A percentile compares a stretch with the other conserved stretches of the same genome.
These are phyloP conservation scores for Capillidium heterosporum DNA, from an alignment of 371 early-diverging fungal genomes.

Conservation along the genomic window DNA sequence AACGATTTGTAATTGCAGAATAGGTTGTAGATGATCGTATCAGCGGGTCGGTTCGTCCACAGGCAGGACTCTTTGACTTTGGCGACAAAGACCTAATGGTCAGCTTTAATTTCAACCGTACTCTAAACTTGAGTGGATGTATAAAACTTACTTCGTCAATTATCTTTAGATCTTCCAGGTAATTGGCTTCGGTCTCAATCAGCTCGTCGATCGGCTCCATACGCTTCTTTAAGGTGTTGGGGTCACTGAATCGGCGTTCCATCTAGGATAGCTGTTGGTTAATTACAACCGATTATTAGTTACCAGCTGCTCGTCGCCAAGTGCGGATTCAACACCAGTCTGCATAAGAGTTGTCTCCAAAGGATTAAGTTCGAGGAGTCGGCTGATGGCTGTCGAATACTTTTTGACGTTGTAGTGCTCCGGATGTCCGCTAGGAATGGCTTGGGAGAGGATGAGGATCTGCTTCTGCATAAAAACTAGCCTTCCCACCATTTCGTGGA, in stretches of 20 bases:
- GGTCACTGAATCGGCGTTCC: no score
- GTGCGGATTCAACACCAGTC: no score
- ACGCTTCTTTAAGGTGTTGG: background rate
- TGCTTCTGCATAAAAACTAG: background rate
- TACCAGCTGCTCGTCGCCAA: no score
- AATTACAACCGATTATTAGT: no score
- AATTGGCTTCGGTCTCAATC: background rate
- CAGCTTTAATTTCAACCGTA: background rate
- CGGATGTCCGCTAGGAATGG: background rate
- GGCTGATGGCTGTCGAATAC: background rate
- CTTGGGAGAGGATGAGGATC: background rate
- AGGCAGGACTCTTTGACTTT: background rate
- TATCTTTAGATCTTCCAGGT: background rate
- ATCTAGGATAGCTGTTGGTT: no score
- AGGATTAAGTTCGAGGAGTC: no score
- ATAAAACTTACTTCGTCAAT: background rate
- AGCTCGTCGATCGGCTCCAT: background rate
- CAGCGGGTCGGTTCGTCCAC: background rate
- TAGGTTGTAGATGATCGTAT: background rate
- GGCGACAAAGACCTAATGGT: background rate
- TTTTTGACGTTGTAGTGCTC: background rate
- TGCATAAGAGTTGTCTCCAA: no score
- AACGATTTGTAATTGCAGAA: background rate
- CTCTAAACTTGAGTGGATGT: background rate
- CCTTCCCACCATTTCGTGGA: background rate